These are phyloP conservation scores for Xylariaceae sp. DNA, from an alignment of 2,329 filamentous ascomycete genomes.

Conservation along the genomic window DNA sequence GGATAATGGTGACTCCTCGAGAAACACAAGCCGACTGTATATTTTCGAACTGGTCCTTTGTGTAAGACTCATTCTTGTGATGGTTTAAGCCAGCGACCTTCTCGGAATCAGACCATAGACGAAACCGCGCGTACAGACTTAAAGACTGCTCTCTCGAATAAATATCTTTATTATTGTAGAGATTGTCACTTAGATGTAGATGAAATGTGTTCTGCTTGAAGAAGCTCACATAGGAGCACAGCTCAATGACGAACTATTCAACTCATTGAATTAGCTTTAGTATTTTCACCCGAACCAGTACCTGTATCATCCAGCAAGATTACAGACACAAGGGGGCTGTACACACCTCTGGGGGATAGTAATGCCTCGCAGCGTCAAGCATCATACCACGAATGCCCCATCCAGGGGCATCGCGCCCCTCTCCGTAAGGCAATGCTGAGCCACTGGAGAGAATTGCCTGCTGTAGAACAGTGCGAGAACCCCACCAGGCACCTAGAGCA, in stretches of 20 bases:
- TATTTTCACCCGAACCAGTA: neutral
- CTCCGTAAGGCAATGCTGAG: constrained; percentile 46
- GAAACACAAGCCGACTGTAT: constrained; percentile 56
- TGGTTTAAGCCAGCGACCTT: constrained; percentile 53
- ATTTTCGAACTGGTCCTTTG: constrained; percentile 51
- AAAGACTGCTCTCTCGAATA: constrained; percentile 52
- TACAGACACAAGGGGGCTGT: neutral
- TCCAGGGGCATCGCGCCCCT: constrained; percentile 51
- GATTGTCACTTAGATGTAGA: constrained; percentile 60
- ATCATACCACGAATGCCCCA: constrained; percentile 51
- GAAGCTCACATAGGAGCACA: constrained; percentile 63
- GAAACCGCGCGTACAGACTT: constrained; percentile 57
- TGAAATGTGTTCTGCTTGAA: constrained; percentile 65
- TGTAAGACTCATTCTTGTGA: constrained; percentile 58
- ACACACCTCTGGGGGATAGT: constrained; percentile 50
- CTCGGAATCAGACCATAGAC: constrained; percentile 52
- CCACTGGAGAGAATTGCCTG: constrained; percentile 46
- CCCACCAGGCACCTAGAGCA: constrained; percentile 61
- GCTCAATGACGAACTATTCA: constrained; percentile 53
- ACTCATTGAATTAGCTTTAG: neutral
- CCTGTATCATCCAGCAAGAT: neutral
- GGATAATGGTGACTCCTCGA: constrained; percentile 60
- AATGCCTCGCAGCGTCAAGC: constrained; percentile 59
- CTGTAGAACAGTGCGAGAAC: constrained; percentile 57
- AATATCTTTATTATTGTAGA: constrained; percentile 51